Evolutionary conservation across 371 early-diverging fungal genomes (phyloP).

Genomic region (Basidiobolus meristosporus): DNA sequence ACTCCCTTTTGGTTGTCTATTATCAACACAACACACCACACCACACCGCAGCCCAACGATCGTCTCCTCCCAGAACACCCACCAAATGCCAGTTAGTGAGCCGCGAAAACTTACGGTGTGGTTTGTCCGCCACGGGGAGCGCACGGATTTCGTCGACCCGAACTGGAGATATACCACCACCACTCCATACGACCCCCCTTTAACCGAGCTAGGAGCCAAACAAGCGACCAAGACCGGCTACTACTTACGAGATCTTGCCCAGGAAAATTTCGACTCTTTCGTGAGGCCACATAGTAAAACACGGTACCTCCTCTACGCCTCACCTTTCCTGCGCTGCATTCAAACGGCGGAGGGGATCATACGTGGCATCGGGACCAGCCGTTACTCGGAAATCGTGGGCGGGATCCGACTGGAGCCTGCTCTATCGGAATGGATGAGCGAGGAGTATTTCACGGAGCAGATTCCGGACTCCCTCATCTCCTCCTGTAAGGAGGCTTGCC

Average conservation of each 20-base stretch:
- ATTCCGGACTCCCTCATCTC: no score
- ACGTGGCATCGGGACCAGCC: conserved; percentile 3
- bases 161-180: conserved; percentile 14
- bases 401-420: background rate
- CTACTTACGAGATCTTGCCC: background rate
- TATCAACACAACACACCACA: no score
- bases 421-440: conserved; percentile 2
- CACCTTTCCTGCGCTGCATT: conserved; percentile 3
- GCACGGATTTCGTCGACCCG: conserved; percentile 25
- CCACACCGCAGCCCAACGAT: no score
- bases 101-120: no score
- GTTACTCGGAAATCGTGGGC: no score
- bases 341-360: conserved; percentile 4
- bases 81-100: no score
- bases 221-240: conserved; percentile 14
- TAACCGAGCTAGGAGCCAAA: conserved; percentile 14
- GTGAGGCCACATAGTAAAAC: no score
- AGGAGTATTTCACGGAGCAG: conserved; percentile 1
- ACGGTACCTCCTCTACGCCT: background rate
- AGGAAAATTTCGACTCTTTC: conserved; percentile 2
- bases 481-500: no score
- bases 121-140: conserved; percentile 31
- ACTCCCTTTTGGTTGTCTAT: no score
- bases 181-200: conserved; percentile 25
- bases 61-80: no score